phyloP scores from a whole-genome alignment of 345 rosid genomes.

The Hibiscus trionum region DNA sequence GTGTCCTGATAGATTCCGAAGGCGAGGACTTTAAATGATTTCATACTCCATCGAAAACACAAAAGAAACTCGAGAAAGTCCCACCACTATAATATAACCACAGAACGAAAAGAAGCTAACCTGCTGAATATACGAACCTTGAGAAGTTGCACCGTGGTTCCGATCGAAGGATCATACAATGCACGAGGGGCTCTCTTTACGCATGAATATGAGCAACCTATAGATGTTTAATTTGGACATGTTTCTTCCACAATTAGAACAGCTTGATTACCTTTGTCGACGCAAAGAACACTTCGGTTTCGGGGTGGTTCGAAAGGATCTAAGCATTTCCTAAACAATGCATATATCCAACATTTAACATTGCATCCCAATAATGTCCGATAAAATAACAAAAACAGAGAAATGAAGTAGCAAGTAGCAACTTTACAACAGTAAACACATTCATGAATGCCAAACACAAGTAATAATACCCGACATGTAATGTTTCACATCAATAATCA shows the following conservation, averaged over 20 bases:
- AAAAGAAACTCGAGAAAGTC: not conserved
- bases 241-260: not conserved
- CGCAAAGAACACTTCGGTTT: constrained; percentile 75
- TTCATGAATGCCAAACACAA: not conserved
- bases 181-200: constrained; percentile 72
- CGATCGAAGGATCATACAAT: constrained; percentile 43
- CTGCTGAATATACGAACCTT: constrained; percentile 42
- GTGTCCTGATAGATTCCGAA: constrained; percentile 36
- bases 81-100: not conserved
- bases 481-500: too few species aligned
- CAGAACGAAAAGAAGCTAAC: not conserved
- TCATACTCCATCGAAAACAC: not conserved
- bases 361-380: not conserved
- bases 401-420: not conserved
- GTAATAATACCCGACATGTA: too few species aligned
- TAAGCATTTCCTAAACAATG: constrained; percentile 55
- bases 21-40: not conserved
- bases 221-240: not conserved
- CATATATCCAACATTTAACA: constrained; percentile 8
- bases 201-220: constrained; percentile 82
- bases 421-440: not conserved
- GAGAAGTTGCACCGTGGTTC: constrained; percentile 75
- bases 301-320: constrained; percentile 82
- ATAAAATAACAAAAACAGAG: not conserved
- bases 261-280: constrained; percentile 54